Percentiles rank a stretch among this genome's conserved stretches.
These are phyloP conservation scores for Verticillium klebahnii DNA, from an alignment of 2,329 filamentous ascomycete genomes.

Conservation along the genomic window DNA sequence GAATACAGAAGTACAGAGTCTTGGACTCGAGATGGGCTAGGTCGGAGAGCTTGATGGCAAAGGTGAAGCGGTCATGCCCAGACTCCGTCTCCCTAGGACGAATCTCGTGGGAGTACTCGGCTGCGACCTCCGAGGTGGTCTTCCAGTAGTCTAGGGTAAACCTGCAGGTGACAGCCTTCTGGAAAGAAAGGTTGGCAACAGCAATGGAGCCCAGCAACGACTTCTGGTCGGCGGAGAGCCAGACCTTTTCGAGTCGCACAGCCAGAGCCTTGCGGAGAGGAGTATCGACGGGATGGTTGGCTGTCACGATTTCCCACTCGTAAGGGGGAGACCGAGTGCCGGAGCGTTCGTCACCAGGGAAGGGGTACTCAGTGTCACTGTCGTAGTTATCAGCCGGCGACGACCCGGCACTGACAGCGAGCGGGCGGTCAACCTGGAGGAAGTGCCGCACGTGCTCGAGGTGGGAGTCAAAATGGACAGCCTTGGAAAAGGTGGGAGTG, in stretches of 20 bases:
- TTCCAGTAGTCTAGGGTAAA: slow-evolving; percentile 99
- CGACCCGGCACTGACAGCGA: slow-evolving; percentile 92
- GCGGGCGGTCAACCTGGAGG: slow-evolving; percentile 84
- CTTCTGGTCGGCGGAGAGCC: slow-evolving; percentile 84
- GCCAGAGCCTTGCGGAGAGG: slow-evolving; percentile 59
- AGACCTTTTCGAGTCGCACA: slow-evolving; percentile 80
- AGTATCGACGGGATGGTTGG: slow-evolving; percentile 58
- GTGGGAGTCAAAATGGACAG: slow-evolving; percentile 97
- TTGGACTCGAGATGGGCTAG: slow-evolving; percentile 88
- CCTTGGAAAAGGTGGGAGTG: slow-evolving; percentile 92
- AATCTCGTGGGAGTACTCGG: slow-evolving; percentile 81
- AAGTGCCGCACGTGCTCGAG: slow-evolving; percentile 96
- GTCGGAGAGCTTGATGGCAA: slow-evolving; percentile 89
- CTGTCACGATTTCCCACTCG: slow-evolving; percentile 83
- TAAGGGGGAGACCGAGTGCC: slow-evolving; percentile 45
- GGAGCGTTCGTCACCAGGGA: slow-evolving; percentile 49
- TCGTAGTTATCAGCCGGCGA: slow-evolving; percentile 88
- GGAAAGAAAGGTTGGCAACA: slow-evolving; percentile 84
- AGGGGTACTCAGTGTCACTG: slow-evolving; percentile 86
- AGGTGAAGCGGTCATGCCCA: slow-evolving; percentile 81
- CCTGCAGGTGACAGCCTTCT: slow-evolving; percentile 83
- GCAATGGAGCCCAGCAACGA: slow-evolving; percentile 77
- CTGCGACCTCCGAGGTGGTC: slow-evolving; percentile 88
- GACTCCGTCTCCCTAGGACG: slow-evolving; percentile 25
- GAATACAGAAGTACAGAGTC: slow-evolving; percentile 87